Evolutionary conservation across 805 yeast genomes (phyloP), one percentile per base, ranked within the genome.

Genomic region (Ascoidea asiatica): DNA sequence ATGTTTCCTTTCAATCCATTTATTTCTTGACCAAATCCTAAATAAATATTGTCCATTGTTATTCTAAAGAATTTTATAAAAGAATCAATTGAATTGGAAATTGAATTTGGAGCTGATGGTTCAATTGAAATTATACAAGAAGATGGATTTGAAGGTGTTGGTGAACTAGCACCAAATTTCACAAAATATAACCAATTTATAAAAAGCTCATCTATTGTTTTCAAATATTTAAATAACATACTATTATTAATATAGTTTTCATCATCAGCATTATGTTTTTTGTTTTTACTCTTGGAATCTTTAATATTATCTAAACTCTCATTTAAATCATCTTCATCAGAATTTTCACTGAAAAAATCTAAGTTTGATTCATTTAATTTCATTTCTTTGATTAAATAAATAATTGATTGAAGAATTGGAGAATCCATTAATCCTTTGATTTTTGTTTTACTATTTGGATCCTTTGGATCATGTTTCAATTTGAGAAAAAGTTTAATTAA

Each of bases 401-500:
- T 43, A 7, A 54, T 50, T 5, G 57, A 49, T 40, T 55, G 56
- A 5, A 54, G 20, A n/a, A 55, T 54, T 19, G 52, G 52, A 2
- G 49, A 45, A 23, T 22, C 41, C 21, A 48, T 41, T 17, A 46
- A 40, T 20, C 38, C 38, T 7, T 41, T 40, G 38, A 46, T 21
- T 39, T 19, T 15, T n/a, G 8, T 37, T 19, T 36, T 37, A 17
- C 36, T 21, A 7, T 29, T 38, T 11, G 8, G 11, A 2, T n/a
- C 15, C 11, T 41, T 43, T 13, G 6, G 11, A 19, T 15, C 20
- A 19, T 40, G 15, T 29, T 40, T 42, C 41, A 17, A 37, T 18
- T 37, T 7, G 18, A 17, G 18, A 51, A 74, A 60, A 1, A 72
- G 56, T 53, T 73, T 66, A 35, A 68, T 58, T 51, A 72, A 53